Conservation (phyloP, 2,329 filamentous ascomycete genomes). For the Aureobasidium sp. region DNA sequence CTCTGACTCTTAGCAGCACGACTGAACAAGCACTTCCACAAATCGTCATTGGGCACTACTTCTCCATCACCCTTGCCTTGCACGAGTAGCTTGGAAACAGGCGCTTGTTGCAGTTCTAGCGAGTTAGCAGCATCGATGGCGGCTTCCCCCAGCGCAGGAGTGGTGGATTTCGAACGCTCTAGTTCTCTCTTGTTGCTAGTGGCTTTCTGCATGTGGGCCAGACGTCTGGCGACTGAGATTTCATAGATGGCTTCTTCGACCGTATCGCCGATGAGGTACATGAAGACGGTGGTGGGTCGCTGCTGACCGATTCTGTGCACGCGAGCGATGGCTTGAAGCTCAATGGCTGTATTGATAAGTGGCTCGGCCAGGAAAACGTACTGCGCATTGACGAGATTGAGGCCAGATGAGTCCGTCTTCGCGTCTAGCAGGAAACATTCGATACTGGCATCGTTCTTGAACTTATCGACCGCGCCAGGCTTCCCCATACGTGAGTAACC, state of each 20-base stretch:
- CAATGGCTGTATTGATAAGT: conserved; percentile 83
- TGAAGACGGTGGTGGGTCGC: conserved; percentile 84
- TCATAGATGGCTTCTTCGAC: conserved; percentile 91
- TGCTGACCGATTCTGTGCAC: conserved; percentile 92
- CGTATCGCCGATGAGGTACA: conserved; percentile 84
- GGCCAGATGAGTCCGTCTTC: conserved; percentile 75
- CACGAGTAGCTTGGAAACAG: conserved; percentile 60
- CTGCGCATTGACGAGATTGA: conserved; percentile 87
- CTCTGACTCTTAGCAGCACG: conserved; percentile 29
- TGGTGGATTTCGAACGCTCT: conserved; percentile 18
- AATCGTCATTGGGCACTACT: conserved; percentile 64
- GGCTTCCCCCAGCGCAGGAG: conserved; percentile 43
- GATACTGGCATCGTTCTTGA: conserved; percentile 62
- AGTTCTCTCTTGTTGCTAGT: conserved; percentile 15
- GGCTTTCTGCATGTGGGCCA: conserved; percentile 58
- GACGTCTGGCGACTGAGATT: conserved; percentile 67
- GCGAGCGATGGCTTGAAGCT: conserved; percentile 88
- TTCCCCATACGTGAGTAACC: conserved; percentile 63
- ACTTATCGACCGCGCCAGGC: conserved; percentile 60
- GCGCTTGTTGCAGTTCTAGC: conserved; percentile 67
- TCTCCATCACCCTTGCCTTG: conserved; percentile 68
- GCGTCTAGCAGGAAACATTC: conserved; percentile 89
- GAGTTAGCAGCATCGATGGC: conserved; percentile 80
- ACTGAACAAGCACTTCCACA: conserved; percentile 87
- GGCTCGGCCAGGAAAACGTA: conserved; percentile 95